Conservation (phyloP, 495 filamentous ascomycete genomes). For the Aspergillus leporis region DNA sequence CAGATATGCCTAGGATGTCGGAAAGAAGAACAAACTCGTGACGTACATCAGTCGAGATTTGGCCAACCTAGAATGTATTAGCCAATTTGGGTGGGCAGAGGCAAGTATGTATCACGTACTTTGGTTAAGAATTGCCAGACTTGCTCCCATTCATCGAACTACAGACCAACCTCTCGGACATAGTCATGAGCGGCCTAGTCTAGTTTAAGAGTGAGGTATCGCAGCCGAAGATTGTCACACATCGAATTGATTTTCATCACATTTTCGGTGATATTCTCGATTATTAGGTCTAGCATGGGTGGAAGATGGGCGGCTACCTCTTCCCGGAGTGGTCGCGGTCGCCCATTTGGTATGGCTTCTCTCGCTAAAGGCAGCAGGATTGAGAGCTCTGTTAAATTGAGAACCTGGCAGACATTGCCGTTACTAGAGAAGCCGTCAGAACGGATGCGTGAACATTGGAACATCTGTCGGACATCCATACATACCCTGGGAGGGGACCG, state of each 20-base stretch:
- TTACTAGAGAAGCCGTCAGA: neutral
- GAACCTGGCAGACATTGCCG: neutral
- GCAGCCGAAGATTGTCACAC: slow-evolving; percentile 54
- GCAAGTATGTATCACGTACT: neutral
- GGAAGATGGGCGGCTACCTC: slow-evolving; percentile 22
- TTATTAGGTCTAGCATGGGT: slow-evolving; percentile 62
- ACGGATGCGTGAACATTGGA: neutral
- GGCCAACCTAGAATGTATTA: slow-evolving; percentile 45
- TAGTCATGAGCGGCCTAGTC: slow-evolving; percentile 71
- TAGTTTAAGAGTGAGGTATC: slow-evolving; percentile 62
- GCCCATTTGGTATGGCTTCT: too few species aligned
- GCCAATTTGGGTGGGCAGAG: neutral
- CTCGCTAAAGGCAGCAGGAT: neutral
- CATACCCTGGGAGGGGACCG: too few species aligned
- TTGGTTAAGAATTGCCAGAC: slow-evolving; percentile 59
- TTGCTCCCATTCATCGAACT: slow-evolving; percentile 67
- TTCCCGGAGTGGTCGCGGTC: too few species aligned
- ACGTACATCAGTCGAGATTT: slow-evolving; percentile 64
- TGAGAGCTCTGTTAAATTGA: neutral
- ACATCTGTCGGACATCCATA: neutral
- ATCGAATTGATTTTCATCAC: slow-evolving; percentile 64
- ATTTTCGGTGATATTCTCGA: slow-evolving; percentile 72
- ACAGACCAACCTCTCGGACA: slow-evolving; percentile 66
- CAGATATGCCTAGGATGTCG: slow-evolving; percentile 75
- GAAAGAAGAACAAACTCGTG: slow-evolving; percentile 85